These are phyloP conservation scores for Malassezia globosa DNA, from an alignment of 1,284 basidiomycete species.

Conservation along the genomic window DNA sequence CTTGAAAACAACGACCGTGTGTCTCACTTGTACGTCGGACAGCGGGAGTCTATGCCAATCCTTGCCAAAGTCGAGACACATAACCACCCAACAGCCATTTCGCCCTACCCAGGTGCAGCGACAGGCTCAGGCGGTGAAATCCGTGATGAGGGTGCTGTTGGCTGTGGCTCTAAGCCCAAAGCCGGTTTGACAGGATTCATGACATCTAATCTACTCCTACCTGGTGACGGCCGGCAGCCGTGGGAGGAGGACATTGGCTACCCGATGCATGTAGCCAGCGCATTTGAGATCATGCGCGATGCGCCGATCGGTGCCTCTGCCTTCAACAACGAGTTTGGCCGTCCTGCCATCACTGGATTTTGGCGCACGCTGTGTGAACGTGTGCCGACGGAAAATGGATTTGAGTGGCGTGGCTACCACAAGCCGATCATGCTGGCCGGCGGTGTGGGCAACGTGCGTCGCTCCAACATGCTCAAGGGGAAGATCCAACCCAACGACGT, in stretches of 20 bases:
- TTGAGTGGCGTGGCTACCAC: slow-evolving; percentile 84
- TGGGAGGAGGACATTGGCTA: slow-evolving; percentile 56
- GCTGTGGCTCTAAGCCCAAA: slow-evolving; percentile 88
- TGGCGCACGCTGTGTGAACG: slow-evolving; percentile 44
- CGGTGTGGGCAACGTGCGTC: slow-evolving; percentile 76
- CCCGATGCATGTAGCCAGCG: slow-evolving; percentile 79
- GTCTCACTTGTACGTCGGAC: slow-evolving; percentile 25
- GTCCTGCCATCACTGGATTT: slow-evolving; percentile 60
- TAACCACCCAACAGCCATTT: slow-evolving; percentile 97
- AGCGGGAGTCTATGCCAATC: slow-evolving; percentile 60
- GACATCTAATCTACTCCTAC: slow-evolving; percentile 65
- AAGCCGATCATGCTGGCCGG: slow-evolving; percentile 99
- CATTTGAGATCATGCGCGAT: slow-evolving; percentile 93
- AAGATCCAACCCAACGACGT: slow-evolving; percentile 34
- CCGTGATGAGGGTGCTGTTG: slow-evolving; percentile 91
- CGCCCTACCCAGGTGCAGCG: slow-evolving; percentile 90
- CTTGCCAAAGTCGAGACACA: slow-evolving; percentile 98
- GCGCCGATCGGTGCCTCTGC: slow-evolving; percentile 86
- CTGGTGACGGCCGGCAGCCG: slow-evolving; percentile 24
- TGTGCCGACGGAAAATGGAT: slow-evolving; percentile 24
- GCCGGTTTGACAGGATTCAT: slow-evolving; percentile 89
- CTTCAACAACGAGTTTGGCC: slow-evolving; percentile 98
- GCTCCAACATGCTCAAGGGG: slow-evolving; percentile 39
- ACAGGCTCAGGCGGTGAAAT: slow-evolving; percentile 98
- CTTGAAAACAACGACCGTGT: not conserved